Evolutionary conservation across 345 rosid genomes (phyloP), one percentile per base, ranked within the genome.

Genomic region (Euphorbia lathyris): DNA sequence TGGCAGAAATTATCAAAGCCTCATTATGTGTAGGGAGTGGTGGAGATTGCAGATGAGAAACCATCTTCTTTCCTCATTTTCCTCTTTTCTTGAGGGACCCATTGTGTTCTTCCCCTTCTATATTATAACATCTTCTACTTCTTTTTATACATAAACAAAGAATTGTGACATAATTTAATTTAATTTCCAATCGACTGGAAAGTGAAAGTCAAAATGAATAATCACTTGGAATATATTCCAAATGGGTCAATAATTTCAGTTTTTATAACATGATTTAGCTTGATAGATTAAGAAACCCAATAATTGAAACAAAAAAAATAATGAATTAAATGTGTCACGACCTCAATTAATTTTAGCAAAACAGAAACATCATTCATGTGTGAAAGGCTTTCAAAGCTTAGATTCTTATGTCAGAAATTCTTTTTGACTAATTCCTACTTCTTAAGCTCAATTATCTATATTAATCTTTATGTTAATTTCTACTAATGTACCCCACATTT

Each of bases 301-400:
- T 62, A 9, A 43, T 55, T 51, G 29, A 63, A 14, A 10, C 30
- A 68, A 19, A 7, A 19, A 27, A 17, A 26, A 53, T 4, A 20
- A 53, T 9, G 6, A 53, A n/a, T 52, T 52, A 17, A 5, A 40
- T 5, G 53, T 3, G 1, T 16, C 7, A 50, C 53, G 17, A 40
- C 43, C 22, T 1, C 19, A 50, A 50, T 19, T 17, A 50, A 50
- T 3, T 6, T 17, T 20, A 11, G 30, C 9, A 42, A 23, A 42
- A 7, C 20, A 12, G 22, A 5, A 56, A 16, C 40, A 65, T 23
- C 27, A 34, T 34, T n/a, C n/a, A 19, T 62, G 26, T 74, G 78
- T 71, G 79, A 71, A 79, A 79, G 40, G 67, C 23, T 58, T 32
- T 32, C 65, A 58, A 42, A 59, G 17, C 42, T 68, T 68, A 71